phyloP scores from a whole-genome alignment of 2,329 filamentous ascomycete species.

The Calonectria montana region DNA sequence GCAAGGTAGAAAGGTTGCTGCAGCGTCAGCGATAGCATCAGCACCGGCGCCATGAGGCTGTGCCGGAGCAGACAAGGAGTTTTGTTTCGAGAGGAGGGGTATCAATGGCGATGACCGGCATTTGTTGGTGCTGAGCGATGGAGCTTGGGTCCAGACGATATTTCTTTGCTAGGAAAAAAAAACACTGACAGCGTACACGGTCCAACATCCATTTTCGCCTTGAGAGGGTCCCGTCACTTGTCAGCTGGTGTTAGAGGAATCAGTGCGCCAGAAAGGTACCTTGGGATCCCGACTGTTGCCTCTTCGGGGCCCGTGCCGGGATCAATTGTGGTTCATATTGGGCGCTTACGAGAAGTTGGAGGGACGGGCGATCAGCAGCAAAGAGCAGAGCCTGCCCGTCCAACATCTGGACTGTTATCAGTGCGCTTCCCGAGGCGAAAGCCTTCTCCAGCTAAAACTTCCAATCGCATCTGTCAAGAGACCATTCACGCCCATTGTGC shows the following conservation, averaged over 20 bases:
- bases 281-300: conserved; percentile 10
- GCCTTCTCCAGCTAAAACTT: neutral
- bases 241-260: neutral
- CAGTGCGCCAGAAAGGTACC: conserved; percentile 13
- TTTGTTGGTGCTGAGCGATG: conserved; percentile 29
- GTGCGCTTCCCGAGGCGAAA: neutral
- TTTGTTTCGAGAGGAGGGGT: conserved; percentile 44
- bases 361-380: conserved; percentile 5
- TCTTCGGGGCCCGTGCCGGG: conserved; percentile 8
- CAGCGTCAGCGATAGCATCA: conserved; percentile 41
- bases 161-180: conserved; percentile 21
- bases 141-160: conserved; percentile 27
- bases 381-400: neutral
- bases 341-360: conserved; percentile 15
- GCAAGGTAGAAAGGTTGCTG: conserved; percentile 33
- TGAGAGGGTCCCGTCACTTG: neutral
- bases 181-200: conserved; percentile 15
- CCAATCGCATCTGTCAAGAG: conserved; percentile 6
- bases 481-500: neutral
- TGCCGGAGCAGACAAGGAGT: conserved; percentile 31
- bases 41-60: conserved; percentile 38
- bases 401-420: conserved; percentile 1
- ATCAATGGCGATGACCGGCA: conserved; percentile 32
- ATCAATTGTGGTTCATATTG: conserved; percentile 3
- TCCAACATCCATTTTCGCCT: conserved; percentile 8